These are phyloP conservation scores for Amesomyces nigricolor DNA, from an alignment of 2,329 filamentous ascomycete genomes.

Conservation along the genomic window DNA sequence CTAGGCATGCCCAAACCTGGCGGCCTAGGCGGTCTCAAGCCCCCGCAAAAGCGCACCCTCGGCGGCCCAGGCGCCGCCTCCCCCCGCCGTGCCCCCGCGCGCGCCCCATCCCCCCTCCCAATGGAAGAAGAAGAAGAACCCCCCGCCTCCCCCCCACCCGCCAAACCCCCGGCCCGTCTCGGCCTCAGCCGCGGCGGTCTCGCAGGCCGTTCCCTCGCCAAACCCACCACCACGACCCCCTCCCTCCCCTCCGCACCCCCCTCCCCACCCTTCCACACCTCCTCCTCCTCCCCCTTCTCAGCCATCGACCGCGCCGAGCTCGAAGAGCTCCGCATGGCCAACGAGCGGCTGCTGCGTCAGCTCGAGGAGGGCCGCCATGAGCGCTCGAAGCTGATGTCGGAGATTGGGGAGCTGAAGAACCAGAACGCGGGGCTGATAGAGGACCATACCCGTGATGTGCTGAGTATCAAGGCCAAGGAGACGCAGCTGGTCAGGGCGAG, in stretches of 20 bases:
- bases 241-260: constrained; percentile 44
- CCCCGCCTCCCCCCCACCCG: constrained; percentile 38
- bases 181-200: constrained; percentile 74
- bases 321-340: constrained; percentile 78
- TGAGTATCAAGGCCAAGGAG: constrained; percentile 97
- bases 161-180: constrained; percentile 56
- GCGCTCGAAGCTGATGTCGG: constrained; percentile 72
- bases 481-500: constrained; percentile 90
- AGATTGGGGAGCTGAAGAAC: constrained; percentile 91
- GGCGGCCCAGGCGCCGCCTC: constrained; percentile 45
- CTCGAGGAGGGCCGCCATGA: constrained; percentile 79
- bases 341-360: constrained; percentile 69
- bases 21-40: constrained; percentile 53
- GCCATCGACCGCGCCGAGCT: constrained; percentile 86
- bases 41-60: constrained; percentile 51
- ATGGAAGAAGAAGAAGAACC: constrained; percentile 54
- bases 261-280: constrained; percentile 53
- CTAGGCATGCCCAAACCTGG: constrained; percentile 50
- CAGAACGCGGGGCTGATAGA: constrained; percentile 96
- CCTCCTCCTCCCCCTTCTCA: constrained; percentile 57
- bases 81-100: constrained; percentile 45
- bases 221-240: constrained; percentile 56
- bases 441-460: constrained; percentile 89
- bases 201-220: constrained; percentile 77
- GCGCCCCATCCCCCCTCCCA: constrained; percentile 43